Base-by-base conservation (phyloP, 192 early-diverging fungal species). In the Backusella tuberculispora region DNA sequence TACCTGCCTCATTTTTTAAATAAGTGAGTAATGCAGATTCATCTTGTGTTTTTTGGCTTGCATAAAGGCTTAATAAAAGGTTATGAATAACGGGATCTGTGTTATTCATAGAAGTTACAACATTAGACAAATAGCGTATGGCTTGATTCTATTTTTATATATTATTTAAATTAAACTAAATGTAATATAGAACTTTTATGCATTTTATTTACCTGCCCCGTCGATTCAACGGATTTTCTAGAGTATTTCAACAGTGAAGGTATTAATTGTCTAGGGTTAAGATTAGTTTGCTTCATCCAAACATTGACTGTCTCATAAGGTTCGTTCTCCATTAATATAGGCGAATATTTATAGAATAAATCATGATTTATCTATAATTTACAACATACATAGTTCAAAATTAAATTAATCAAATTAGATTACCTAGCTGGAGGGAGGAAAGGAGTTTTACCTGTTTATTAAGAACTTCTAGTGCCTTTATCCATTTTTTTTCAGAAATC, bases 21-120 rank as follows among this genome's bases (percentile, higher is more conserved):
- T 96, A 99, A 15, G 76, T 81, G 66, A 97, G 76, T 43, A 99
- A 83, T 37, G 86, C 89, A 12, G 87, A 78, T 75, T 95, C 93
- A 75, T 93, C 89, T 12, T 83, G 81, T 38, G 88, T 89, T 0
- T 90, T 78, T 71, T 91, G 88, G 7, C 85, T 87, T 1, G 92
- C 91, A 74, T 93, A 95, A 8, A 96, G 74, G 2, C 88, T 89
- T 38, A 99, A 81, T 42, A 98, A 85, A 77, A 92, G 96, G 82
- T 99, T 99, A 85, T 99, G 97, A 66, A 99, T 91, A 0, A 92
- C 91, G 0, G 92, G 85, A 78, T 99, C 97, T 7, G 90, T 90
- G 70, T 95, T 97, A 43, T 84, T 87, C 19, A 93, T 84, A 56
- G 88, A 86, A 14, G 90, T 85, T 6, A 93, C 94, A 24, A 94